These are phyloP conservation scores for Solanum sitiens DNA, from an alignment of 257 asterid species.

Conservation along the genomic window DNA sequence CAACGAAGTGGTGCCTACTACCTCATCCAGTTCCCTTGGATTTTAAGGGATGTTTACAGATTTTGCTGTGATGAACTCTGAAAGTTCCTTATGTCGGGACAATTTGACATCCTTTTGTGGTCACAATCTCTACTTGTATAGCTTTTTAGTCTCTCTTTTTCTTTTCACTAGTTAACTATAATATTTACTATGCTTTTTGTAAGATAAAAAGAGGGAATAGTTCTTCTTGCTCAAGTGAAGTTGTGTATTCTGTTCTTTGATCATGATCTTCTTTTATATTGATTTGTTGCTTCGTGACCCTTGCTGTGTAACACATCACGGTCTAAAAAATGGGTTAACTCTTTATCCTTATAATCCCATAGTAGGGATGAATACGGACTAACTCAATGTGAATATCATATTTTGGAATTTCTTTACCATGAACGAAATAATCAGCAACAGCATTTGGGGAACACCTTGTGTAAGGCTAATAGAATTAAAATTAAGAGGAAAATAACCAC, in stretches of 20 bases:
- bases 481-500: too few relatives aligned
- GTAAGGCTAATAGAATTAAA: too few relatives aligned
- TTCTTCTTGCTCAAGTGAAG: neutral
- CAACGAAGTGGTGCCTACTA: neutral
- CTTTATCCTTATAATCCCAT: neutral
- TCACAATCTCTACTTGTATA: neutral
- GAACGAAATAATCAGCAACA: neutral
- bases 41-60: neutral
- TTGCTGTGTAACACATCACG: neutral
- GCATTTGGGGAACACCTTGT: too few relatives aligned
- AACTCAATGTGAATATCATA: neutral
- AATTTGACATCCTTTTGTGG: neutral
- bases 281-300: neutral
- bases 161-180: neutral
- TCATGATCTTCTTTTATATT: neutral
- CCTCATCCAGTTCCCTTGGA: neutral
- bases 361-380: too few relatives aligned
- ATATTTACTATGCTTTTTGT: too few relatives aligned
- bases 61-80: too few relatives aligned
- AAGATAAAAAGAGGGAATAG: neutral
- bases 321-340: too few relatives aligned
- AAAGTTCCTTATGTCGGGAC: neutral
- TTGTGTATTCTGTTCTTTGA: neutral
- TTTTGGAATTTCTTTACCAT: neutral
- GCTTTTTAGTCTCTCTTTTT: neutral